Evolutionary conservation across 768 basidiomycete species (phyloP), one percentile per base, ranked within the genome.

Genomic region (Suillus paluster): DNA sequence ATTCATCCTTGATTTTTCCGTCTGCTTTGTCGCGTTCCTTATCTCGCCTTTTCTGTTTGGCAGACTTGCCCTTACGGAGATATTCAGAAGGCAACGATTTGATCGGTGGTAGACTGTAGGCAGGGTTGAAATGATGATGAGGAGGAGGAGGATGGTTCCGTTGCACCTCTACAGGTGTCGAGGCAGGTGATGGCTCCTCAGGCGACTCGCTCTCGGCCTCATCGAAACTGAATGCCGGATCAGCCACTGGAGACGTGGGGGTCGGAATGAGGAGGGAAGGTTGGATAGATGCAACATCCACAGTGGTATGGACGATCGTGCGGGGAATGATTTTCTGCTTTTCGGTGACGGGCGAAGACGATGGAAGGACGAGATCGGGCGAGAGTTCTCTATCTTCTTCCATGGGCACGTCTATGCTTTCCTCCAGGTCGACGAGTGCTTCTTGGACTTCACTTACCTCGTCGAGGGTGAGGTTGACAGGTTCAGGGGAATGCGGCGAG

Each of bases 1-100:
- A 87, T 34, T 91, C 91, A 21, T 89, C 86, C 63, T 75, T 82
- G 25, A 74, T 73, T 64, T 81, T 84, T 79, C 66, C 73, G 70
- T 72, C 77, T 23, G 38, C 17, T 39, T 79, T 61, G 77, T 64
- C 81, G 68, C 67, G 74, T 66, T 76, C 78, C 21, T 83, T 82
- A 3, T 85, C 85, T 41, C 82, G 85, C 66, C 86, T 84, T 55
- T 81, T 79, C 50, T 81, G 79, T 61, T 82, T 85, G 5, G 74
- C 73, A 15, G 79, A 71, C 67, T 81, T 85, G 19, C 77, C 73
- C 66, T 80, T 84, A 44, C 83, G 81, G 23, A 80, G 72, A 68
- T 81, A 85, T 61, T 89, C 87, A 0, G 79, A 64, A 17, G 88
- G 87, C 21, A 90, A 75, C 10, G 77, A 71, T 62, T 80, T 84